Base-by-base conservation (phyloP, 2,329 filamentous ascomycete genomes). In the Xylariaceae sp. region DNA sequence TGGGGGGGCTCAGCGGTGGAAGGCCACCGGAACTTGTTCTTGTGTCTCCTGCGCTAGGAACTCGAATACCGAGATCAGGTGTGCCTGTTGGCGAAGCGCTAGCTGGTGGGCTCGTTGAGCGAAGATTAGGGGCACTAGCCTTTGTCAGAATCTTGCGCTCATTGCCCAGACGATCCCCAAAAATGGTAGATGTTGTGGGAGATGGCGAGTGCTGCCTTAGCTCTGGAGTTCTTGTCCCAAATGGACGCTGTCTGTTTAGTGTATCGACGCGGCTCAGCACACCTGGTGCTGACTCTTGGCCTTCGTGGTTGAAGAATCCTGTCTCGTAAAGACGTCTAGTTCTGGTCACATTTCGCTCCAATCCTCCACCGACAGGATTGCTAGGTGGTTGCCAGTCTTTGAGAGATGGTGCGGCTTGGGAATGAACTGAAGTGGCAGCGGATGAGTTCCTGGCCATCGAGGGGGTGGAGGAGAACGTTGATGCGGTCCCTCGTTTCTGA, bases 381-480 rank as follows among this genome's bases (percentile, higher is more conserved):
- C 69, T 58, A 1, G 71, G 71, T 5, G 75, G 66, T 32, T 76
- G 74, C 59, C 66, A 70, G 35, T 83, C 80, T 54, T 77, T 82
- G 27, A 74, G 47, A 1, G 80, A 78, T 3, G 74, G 66, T 1
- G 77, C 66, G 14, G 72, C 73, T 52, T 92, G 89, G 0, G 90
- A 95, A n/a, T 85, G 82, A 44, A 95, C 75, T 0, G 92, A 96
- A 0, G 90, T 96, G 3, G 90, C 90, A 6, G 90, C 89, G 1
- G 91, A 96, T 0, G 92, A 96, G 48, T 82, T 85, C 27, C 89
- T 84, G 22, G 82, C 81, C 36, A 84, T 78, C 0, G 82, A 84
- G 6, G 83, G 86, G 4, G 71, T 72, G 0, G 82, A 85, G 0
- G 90, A 94, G 6, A 84, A 86, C 0, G 89, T 95, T 0, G 92